Percentiles rank a stretch among this genome's conserved stretches.
phyloP scores from a whole-genome alignment of 106 monocot species.

The Amphibolis antarctica region DNA sequence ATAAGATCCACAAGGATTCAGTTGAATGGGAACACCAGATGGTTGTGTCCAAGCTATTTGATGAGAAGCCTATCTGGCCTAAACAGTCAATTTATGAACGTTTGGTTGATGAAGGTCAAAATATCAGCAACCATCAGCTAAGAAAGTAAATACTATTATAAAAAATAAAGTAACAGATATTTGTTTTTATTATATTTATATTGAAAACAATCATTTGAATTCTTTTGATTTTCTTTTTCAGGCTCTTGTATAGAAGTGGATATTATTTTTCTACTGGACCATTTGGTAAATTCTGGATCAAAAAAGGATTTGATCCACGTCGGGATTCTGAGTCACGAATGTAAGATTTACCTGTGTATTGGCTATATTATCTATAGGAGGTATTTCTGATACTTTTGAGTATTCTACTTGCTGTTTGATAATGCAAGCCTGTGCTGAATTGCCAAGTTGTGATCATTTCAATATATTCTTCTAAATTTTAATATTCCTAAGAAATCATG shows the following conservation, averaged over 20 bases:
- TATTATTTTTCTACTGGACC: conserved; percentile 94
- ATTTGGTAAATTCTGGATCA: conserved; percentile 86
- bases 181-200: neutral
- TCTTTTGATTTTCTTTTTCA: conserved; percentile 9
- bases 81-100: conserved; percentile 63
- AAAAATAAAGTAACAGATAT: neutral
- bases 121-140: conserved; percentile 37
- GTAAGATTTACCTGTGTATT: conserved; percentile 25
- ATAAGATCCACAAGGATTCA: conserved; percentile 49
- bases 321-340: conserved; percentile 67
- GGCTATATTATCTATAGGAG: too few relatives aligned
- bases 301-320: conserved; percentile 96
- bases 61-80: conserved; percentile 81
- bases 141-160: conserved; percentile 37
- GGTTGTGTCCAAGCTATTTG: conserved; percentile 68
- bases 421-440: neutral
- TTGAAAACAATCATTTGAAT: neutral
- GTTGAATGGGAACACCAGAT: conserved; percentile 63
- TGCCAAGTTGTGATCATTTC: too few relatives aligned
- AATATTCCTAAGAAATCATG: too few relatives aligned
- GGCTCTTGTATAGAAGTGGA: conserved; percentile 49
- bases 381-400: neutral
- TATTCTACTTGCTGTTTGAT: neutral
- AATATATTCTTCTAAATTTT: too few relatives aligned
- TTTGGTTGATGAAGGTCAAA: conserved; percentile 52